These are phyloP conservation scores for Fusarium continuum DNA, from an alignment of 2,329 filamentous ascomycete genomes.

Conservation along the genomic window DNA sequence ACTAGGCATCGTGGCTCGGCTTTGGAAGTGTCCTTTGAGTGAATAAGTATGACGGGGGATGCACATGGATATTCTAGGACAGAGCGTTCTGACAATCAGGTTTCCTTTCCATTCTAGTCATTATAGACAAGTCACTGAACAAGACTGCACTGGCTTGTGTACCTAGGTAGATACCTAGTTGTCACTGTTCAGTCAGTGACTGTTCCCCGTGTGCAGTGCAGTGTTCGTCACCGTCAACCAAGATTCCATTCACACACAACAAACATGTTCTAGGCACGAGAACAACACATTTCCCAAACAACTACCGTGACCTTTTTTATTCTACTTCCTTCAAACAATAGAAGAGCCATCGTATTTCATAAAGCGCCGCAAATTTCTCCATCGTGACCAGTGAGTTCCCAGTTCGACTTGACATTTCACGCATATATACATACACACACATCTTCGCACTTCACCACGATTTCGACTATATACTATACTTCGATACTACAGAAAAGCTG, in stretches of 20 bases:
- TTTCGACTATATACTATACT: not conserved
- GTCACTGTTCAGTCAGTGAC: not conserved
- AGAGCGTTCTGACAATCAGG: too few species aligned
- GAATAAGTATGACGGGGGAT: too few species aligned
- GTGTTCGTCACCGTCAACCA: not conserved
- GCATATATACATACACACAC: not conserved
- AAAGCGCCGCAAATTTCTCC: not conserved
- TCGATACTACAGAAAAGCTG: not conserved
- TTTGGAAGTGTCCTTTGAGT: too few species aligned
- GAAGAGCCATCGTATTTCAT: not conserved
- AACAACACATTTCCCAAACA: not conserved
- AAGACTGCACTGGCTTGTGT: not conserved
- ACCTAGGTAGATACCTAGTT: too few species aligned
- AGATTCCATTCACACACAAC: constrained; percentile 5
- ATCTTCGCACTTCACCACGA: not conserved
- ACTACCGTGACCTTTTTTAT: not conserved
- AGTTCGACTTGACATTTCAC: not conserved
- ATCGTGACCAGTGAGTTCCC: not conserved
- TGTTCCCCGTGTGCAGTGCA: not conserved
- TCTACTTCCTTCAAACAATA: not conserved
- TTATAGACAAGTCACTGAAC: not conserved
- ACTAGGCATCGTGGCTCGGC: too few species aligned
- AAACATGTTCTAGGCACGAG: not conserved
- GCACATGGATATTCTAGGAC: too few species aligned
- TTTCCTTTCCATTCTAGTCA: too few species aligned